Percentiles rank a stretch among this genome's conserved stretches.
Conservation (phyloP, 2,329 filamentous ascomycete genomes). For the Chaetoscypha palmicola region DNA sequence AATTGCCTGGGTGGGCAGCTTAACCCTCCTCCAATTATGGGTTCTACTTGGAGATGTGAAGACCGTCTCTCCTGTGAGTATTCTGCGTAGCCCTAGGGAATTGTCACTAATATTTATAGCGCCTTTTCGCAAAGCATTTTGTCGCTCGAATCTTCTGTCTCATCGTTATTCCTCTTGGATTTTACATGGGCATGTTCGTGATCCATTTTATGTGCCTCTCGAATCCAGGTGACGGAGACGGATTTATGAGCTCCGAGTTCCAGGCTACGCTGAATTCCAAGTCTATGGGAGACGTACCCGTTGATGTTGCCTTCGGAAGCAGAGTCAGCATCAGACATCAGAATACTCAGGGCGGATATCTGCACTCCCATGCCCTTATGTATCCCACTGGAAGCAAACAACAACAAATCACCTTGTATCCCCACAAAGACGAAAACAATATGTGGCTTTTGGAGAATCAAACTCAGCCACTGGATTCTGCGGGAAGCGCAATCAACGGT, state of each 20-base stretch:
- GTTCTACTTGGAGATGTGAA: conserved; percentile 83
- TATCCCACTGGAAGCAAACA: conserved; percentile 97
- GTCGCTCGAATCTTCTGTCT: conserved; percentile 86
- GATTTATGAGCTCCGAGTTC: conserved; percentile 99
- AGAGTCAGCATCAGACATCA: conserved; percentile 81
- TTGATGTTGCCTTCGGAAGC: conserved; percentile 85
- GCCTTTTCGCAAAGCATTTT: conserved; percentile 89
- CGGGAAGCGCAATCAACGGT: conserved; percentile 72
- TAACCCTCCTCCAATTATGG: conserved; percentile 92
- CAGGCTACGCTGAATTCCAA: conserved; percentile 96
- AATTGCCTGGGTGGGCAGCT: conserved; percentile 90
- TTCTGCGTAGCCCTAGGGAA: not conserved
- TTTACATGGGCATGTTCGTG: conserved; percentile 96
- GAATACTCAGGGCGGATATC: conserved; percentile 95
- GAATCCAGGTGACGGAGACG: conserved; percentile 95
- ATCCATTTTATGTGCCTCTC: conserved; percentile 91
- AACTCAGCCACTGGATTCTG: conserved; percentile 75
- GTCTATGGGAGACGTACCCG: conserved; percentile 89
- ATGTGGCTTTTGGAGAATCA: conserved; percentile 91
- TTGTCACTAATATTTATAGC: conserved; percentile 37
- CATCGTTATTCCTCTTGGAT: conserved; percentile 77
- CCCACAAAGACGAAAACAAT: conserved; percentile 99
- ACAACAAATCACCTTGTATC: conserved; percentile 96
- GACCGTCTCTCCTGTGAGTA: conserved; percentile 67
- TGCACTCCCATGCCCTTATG: conserved; percentile 96